These are phyloP conservation scores for Flaveria ramosissima DNA, from an alignment of 129 eudicot species.

Conservation along the genomic window DNA sequence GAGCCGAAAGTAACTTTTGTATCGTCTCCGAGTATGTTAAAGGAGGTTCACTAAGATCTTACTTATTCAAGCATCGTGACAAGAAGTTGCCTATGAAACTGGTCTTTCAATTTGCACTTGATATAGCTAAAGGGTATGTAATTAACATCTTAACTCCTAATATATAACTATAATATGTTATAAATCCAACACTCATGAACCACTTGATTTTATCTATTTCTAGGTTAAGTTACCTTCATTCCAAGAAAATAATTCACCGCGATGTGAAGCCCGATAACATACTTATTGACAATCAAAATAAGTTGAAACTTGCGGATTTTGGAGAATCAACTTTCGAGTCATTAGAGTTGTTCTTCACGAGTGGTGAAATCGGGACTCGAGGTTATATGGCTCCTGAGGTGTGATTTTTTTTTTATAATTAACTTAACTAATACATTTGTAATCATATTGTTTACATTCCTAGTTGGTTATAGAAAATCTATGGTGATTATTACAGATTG, in stretches of 20 bases:
- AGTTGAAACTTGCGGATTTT: conserved; percentile 41
- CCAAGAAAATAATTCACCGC: conserved; percentile 49
- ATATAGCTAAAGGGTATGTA: conserved; percentile 46
- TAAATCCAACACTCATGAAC: not conserved
- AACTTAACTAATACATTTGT: not conserved
- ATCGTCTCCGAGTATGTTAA: conserved; percentile 39
- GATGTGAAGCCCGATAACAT: conserved; percentile 52
- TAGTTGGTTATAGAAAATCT: not conserved
- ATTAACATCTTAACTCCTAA: not conserved
- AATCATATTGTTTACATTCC: not conserved
- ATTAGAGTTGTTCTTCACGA: conserved; percentile 32
- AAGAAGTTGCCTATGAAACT: conserved; percentile 36
- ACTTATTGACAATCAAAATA: conserved; percentile 43
- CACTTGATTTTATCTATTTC: not conserved
- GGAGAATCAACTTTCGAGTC: conserved; percentile 42
- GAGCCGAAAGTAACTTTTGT: conserved; percentile 27
- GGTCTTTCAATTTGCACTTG: conserved; percentile 36
- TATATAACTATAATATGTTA: not conserved
- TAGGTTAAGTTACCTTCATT: conserved; percentile 57
- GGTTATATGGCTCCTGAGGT: conserved; percentile 76
- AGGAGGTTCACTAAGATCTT: conserved; percentile 43
- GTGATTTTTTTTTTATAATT: not conserved
- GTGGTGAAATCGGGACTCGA: conserved; percentile 52
- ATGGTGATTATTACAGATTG: conserved; percentile 25
- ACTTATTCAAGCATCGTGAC: conserved; percentile 24